These are phyloP conservation scores for Cinnamomum chago DNA, from an alignment of 164 flowering plant species.

Conservation along the genomic window DNA sequence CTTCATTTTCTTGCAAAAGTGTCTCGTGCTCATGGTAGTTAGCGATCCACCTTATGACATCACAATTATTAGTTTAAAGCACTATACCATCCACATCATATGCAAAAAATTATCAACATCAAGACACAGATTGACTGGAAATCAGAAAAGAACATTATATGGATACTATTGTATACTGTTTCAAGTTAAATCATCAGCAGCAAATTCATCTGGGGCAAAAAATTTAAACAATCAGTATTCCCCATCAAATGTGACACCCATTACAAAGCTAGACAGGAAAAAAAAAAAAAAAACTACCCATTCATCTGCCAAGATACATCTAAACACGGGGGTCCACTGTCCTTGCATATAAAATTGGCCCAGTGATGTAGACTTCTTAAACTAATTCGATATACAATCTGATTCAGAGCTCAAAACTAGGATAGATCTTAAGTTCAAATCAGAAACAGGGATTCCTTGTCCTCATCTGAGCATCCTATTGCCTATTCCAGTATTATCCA, in stretches of 20 bases:
- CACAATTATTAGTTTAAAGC: background rate
- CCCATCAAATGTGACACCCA: too few species aligned
- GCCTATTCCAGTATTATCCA: background rate
- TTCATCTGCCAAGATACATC: too few species aligned
- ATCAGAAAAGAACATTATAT: background rate
- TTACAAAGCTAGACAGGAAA: too few species aligned
- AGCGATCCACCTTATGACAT: slow-evolving; percentile 73
- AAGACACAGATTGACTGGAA: background rate
- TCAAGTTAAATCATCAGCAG: too few species aligned
- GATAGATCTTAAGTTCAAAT: background rate
- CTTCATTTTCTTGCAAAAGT: slow-evolving; percentile 95
- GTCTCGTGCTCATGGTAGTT: slow-evolving; percentile 96
- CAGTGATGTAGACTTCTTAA: too few species aligned
- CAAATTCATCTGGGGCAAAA: too few species aligned
- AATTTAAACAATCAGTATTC: too few species aligned
- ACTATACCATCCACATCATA: background rate
- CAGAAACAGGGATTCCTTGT: background rate
- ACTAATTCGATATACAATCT: too few species aligned
- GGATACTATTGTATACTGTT: background rate
- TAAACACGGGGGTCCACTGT: too few species aligned
- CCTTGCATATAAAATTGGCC: too few species aligned
- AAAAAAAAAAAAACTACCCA: too few species aligned
- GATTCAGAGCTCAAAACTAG: background rate
- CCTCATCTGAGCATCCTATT: background rate
- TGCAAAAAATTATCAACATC: background rate